Conservation (phyloP, 2,329 filamentous ascomycete genomes). For the Fusarium nematophilum region DNA sequence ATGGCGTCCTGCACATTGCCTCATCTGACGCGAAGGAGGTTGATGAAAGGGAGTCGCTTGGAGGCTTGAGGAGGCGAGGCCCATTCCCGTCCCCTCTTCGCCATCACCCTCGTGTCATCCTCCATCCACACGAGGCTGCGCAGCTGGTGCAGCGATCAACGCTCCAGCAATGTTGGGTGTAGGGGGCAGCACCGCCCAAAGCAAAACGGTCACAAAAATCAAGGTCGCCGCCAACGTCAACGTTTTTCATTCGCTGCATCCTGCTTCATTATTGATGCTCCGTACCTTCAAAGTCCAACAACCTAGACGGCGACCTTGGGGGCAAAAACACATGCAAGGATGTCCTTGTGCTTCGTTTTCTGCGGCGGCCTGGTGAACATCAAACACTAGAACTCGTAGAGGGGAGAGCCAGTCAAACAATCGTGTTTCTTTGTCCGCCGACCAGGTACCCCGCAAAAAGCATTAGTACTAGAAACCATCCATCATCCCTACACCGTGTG, state of each 20-base stretch:
- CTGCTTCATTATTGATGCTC: constrained; percentile 10
- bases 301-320: constrained; percentile 4
- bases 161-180: not conserved
- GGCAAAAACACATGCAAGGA: constrained; percentile 17
- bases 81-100: not conserved
- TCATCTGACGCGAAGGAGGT: constrained; percentile 28
- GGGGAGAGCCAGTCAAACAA: no score
- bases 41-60: constrained; percentile 8
- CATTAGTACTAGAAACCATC: no score
- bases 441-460: constrained; percentile 39
- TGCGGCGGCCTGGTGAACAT: not conserved
- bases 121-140: not conserved
- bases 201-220: no score
- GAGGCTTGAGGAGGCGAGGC: constrained; percentile 3
- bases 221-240: not conserved
- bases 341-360: constrained; percentile 13
- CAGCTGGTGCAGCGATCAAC: constrained; percentile 20
- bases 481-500: constrained; percentile 10
- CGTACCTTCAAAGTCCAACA: constrained; percentile 26
- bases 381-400: not conserved
- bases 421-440: not conserved
- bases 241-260: constrained; percentile 1
- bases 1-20: constrained; percentile 27
- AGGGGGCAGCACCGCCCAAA: no score
- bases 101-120: not conserved